Evolutionary conservation across 2,329 filamentous ascomycete species (phyloP).

Genomic region (Periconia sp.): DNA sequence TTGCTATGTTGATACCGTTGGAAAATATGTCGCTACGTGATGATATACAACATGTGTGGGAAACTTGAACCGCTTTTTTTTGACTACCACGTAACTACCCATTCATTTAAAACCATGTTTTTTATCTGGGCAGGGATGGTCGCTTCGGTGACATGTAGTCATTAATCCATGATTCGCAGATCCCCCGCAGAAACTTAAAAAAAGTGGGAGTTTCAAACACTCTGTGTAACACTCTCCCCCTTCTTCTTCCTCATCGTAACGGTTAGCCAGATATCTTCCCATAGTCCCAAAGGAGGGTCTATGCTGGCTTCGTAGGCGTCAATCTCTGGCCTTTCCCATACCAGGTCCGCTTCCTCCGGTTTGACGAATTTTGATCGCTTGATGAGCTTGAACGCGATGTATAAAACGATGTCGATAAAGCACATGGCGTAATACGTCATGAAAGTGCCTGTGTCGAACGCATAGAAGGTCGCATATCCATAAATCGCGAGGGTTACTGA

Average conservation of each 20-base stretch:
- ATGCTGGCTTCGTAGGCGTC: slow-evolving; percentile 35
- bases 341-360: slow-evolving; percentile 43
- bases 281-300: slow-evolving; percentile 13
- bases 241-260: slow-evolving; percentile 9
- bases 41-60: too few species aligned
- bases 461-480: slow-evolving; percentile 12
- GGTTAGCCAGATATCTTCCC: slow-evolving; percentile 13
- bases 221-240: not conserved
- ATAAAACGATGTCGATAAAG: slow-evolving; percentile 35
- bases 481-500: slow-evolving; percentile 5
- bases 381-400: slow-evolving; percentile 60
- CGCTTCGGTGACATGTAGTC: too few species aligned
- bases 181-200: too few species aligned
- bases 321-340: slow-evolving; percentile 45
- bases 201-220: not conserved
- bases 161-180: too few species aligned
- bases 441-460: slow-evolving; percentile 40
- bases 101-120: too few species aligned
- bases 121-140: too few species aligned
- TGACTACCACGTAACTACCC: too few species aligned
- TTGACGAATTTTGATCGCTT: slow-evolving; percentile 58
- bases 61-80: too few species aligned
- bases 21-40: too few species aligned
- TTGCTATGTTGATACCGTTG: too few species aligned
- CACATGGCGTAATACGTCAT: slow-evolving; percentile 44